Evolutionary conservation across 371 early-diverging fungal genomes (phyloP).

Genomic region (Synchytrium microbalum): DNA sequence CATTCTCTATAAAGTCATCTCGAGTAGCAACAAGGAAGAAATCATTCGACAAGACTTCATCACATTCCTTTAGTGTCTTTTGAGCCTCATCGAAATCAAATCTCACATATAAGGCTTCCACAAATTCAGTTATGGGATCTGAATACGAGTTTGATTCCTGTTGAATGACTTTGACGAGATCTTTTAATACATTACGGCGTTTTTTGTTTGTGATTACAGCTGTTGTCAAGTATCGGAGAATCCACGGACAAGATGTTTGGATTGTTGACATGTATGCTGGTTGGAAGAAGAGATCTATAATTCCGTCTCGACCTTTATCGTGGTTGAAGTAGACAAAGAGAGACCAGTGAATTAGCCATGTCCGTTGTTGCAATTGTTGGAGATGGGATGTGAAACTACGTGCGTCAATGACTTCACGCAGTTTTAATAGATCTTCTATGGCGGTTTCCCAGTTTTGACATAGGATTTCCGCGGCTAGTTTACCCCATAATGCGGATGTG

Average conservation of each 20-base stretch:
- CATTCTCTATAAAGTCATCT: conserved; percentile 87
- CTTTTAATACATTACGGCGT: conserved; percentile 75
- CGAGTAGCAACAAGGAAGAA: conserved; percentile 78
- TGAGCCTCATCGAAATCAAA: conserved; percentile 94
- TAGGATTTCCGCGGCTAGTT: conserved; percentile 90
- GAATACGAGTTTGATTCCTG: conserved; percentile 56
- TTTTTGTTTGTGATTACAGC: conserved; percentile 87
- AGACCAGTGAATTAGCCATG: conserved; percentile 93
- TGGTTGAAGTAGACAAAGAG: conserved; percentile 96
- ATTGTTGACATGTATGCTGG: conserved; percentile 91
- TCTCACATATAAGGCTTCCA: conserved; percentile 76
- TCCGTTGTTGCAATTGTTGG: conserved; percentile 84
- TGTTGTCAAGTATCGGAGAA: conserved; percentile 84
- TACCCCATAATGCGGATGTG: conserved; percentile 88
- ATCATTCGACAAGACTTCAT: conserved; percentile 71
- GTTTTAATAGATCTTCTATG: conserved; percentile 73
- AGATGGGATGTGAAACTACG: conserved; percentile 51
- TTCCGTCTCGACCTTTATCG: conserved; percentile 85
- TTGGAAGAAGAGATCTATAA: conserved; percentile 85
- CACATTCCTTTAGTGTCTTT: conserved; percentile 78
- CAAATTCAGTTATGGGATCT: conserved; percentile 80
- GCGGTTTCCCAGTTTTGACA: conserved; percentile 89
- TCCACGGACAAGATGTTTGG: conserved; percentile 91
- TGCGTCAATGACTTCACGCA: conserved; percentile 80
- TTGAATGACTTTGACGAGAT: conserved; percentile 80